These are phyloP conservation scores for Globisporangium echinulatum DNA, from an alignment of 352 stramenopile genomes.

Conservation along the genomic window DNA sequence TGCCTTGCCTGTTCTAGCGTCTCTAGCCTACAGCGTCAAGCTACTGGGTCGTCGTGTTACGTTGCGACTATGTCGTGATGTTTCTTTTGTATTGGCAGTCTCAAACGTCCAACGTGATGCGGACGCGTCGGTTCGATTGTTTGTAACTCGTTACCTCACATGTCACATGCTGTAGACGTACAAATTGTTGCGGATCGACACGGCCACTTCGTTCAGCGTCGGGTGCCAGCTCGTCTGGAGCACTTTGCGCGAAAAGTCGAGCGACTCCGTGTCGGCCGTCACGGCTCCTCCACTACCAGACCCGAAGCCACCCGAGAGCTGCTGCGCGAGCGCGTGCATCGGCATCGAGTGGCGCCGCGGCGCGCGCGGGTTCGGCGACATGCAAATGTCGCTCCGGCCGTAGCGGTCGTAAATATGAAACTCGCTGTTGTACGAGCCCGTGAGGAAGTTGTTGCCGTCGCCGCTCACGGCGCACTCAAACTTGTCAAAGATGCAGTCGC, in stretches of 20 bases:
- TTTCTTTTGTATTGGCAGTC: too few species aligned
- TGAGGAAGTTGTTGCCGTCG: constrained; percentile 91
- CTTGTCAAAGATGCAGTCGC: constrained; percentile 97
- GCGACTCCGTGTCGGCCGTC: constrained; percentile 31
- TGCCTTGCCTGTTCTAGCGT: too few species aligned
- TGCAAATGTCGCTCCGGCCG: constrained; percentile 63
- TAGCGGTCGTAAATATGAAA: constrained; percentile 91
- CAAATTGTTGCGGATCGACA: constrained; percentile 79
- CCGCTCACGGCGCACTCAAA: constrained; percentile 91
- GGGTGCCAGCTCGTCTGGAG: constrained; percentile 84
- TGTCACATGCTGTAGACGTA: constrained; percentile 71
- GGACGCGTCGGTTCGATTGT: background rate
- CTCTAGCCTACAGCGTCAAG: too few species aligned
- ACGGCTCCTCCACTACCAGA: constrained; percentile 20
- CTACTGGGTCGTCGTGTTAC: too few species aligned
- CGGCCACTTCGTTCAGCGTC: constrained; percentile 67
- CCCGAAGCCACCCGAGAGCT: constrained; percentile 36
- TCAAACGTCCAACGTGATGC: background rate
- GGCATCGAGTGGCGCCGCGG: constrained; percentile 63
- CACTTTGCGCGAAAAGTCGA: constrained; percentile 85
- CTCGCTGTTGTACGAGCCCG: constrained; percentile 92
- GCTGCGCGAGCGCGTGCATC: constrained; percentile 54
- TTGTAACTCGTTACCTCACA: background rate
- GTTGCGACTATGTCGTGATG: too few species aligned
- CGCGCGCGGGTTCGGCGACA: constrained; percentile 46